Percentiles rank a stretch among this genome's conserved stretches.
phyloP scores from a whole-genome alignment of 129 eudicot species.

The Apium graveolens region DNA sequence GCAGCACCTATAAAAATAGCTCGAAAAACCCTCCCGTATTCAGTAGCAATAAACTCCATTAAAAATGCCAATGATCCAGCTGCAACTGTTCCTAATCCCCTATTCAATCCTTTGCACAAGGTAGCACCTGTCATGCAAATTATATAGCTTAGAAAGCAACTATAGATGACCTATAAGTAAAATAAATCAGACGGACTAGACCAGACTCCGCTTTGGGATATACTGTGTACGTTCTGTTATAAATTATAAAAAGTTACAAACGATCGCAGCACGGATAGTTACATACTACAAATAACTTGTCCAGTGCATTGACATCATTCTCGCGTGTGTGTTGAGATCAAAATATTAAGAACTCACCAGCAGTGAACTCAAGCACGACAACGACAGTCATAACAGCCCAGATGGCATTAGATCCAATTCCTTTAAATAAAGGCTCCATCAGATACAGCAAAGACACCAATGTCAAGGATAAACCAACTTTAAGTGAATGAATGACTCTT shows the following conservation, averaged over 20 bases:
- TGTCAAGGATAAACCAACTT: conserved; percentile 79
- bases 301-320: neutral
- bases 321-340: neutral
- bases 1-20: conserved; percentile 72
- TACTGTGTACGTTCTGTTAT: too few relatives aligned
- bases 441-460: conserved; percentile 73
- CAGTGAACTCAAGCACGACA: conserved; percentile 92
- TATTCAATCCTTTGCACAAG: conserved; percentile 81
- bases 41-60: conserved; percentile 63
- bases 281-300: neutral
- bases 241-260: too few relatives aligned
- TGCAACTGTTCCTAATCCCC: conserved; percentile 80
- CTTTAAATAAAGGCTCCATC: conserved; percentile 56
- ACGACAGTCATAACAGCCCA: conserved; percentile 99
- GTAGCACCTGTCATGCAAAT: conserved; percentile 57
- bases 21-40: conserved; percentile 38
- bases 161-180: neutral
- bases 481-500: conserved; percentile 67
- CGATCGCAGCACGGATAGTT: neutral
- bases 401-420: conserved; percentile 65
- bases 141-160: neutral
- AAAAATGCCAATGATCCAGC: conserved; percentile 76
- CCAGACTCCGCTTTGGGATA: too few relatives aligned
- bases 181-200: too few relatives aligned
- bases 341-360: conserved; percentile 32